These are phyloP conservation scores for Phytopythium litorale DNA, from an alignment of 352 stramenopile genomes.

Conservation along the genomic window DNA sequence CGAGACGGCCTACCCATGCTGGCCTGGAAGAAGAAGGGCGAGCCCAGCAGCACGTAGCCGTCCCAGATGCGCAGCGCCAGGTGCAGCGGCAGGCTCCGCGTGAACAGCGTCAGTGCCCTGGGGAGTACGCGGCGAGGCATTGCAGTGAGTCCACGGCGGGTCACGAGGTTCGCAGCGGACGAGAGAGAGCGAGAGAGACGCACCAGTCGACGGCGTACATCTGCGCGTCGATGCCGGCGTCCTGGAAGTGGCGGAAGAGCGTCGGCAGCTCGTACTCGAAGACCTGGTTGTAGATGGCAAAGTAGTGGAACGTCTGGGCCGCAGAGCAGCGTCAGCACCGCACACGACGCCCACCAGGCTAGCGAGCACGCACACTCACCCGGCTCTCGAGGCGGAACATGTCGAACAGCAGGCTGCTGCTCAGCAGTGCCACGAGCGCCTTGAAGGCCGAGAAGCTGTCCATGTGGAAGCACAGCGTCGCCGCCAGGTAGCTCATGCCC, in stretches of 20 bases:
- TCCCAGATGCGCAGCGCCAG: conserved; percentile 80
- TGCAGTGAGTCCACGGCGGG: neutral
- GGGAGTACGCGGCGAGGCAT: neutral
- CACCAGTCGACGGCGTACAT: conserved; percentile 89
- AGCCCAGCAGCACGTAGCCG: conserved; percentile 75
- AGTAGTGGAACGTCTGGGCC: conserved; percentile 81
- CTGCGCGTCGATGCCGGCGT: conserved; percentile 72
- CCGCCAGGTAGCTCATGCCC: conserved; percentile 87
- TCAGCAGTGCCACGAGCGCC: conserved; percentile 76
- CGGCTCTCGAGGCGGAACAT: conserved; percentile 84
- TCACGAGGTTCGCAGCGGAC: no score
- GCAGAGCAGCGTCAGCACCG: neutral
- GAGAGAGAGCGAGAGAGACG: conserved; percentile 6
- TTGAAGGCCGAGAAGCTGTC: conserved; percentile 88
- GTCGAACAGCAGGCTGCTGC: conserved; percentile 82
- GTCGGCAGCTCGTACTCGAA: conserved; percentile 73
- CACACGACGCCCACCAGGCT: no score
- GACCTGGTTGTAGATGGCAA: conserved; percentile 73
- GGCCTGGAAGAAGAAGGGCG: conserved; percentile 85
- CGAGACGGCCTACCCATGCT: conserved; percentile 55
- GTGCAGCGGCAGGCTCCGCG: conserved; percentile 63
- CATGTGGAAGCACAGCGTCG: conserved; percentile 83
- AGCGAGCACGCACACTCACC: conserved; percentile 34
- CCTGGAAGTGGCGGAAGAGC: conserved; percentile 61
- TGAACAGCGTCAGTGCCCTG: conserved; percentile 82